Percentiles rank a stretch among this genome's conserved stretches.
Evolutionary conservation across 768 basidiomycete genomes (phyloP).

Genomic region (Kwoniella pini): DNA sequence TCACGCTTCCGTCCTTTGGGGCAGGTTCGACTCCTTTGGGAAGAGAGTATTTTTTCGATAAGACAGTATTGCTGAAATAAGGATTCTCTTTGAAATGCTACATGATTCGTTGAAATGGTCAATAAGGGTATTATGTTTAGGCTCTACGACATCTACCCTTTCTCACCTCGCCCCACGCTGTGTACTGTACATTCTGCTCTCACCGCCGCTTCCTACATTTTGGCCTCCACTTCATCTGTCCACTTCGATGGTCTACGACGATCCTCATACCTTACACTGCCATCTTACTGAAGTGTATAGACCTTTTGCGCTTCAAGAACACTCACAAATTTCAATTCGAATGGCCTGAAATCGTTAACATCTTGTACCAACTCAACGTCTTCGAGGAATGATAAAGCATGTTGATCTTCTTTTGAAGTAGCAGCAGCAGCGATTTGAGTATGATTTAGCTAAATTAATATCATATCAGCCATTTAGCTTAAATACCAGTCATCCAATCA

Average conservation of each 20-base stretch:
- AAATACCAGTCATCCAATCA: too few species aligned
- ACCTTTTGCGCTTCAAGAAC: background rate
- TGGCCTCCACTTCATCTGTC: background rate
- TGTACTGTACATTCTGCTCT: too few species aligned
- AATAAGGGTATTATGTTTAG: background rate
- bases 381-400: slow-evolving; percentile 78
- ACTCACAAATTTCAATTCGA: slow-evolving; percentile 85
- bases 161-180: too few species aligned
- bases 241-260: slow-evolving; percentile 2
- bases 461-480: too few species aligned
- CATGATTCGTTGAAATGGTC: background rate
- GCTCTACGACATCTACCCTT: background rate
- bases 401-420: slow-evolving; percentile 63
- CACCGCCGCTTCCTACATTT: background rate
- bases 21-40: slow-evolving; percentile 19
- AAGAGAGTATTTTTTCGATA: slow-evolving; percentile 48
- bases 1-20: slow-evolving; percentile 30
- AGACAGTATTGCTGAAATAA: slow-evolving; percentile 49
- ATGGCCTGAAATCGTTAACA: slow-evolving; percentile 71
- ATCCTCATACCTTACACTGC: too few species aligned
- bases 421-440: slow-evolving; percentile 10
- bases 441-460: slow-evolving; percentile 15
- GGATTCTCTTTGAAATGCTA: slow-evolving; percentile 55
- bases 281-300: background rate
- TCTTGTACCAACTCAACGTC: slow-evolving; percentile 82